These are phyloP conservation scores for Plantago coronopus DNA, from an alignment of 305 asterid species.

Conservation along the genomic window DNA sequence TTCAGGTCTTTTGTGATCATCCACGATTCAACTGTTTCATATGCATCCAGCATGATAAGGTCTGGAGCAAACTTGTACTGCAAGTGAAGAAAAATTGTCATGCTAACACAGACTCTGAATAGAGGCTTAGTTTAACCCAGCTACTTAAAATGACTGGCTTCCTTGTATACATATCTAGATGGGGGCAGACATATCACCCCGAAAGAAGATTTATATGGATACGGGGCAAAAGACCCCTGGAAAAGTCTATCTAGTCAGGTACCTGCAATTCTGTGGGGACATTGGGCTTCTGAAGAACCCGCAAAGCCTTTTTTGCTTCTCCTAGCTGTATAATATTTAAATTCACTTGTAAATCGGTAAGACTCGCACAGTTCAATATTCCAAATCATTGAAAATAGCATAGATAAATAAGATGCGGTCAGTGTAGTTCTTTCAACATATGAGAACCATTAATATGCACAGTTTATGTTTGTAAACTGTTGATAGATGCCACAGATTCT, in stretches of 20 bases:
- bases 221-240: constrained; percentile 9
- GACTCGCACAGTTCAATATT: constrained; percentile 7
- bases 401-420: constrained; percentile 18
- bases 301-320: constrained; percentile 93
- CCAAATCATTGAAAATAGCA: constrained; percentile 13
- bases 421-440: too few relatives aligned
- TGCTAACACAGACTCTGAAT: constrained; percentile 19
- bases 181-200: constrained; percentile 16
- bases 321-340: constrained; percentile 58
- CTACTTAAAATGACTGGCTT: not conserved
- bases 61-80: constrained; percentile 99
- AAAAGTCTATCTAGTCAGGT: constrained; percentile 22
- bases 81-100: constrained; percentile 30
- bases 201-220: not conserved
- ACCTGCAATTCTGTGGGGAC: constrained; percentile 91
- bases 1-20: constrained; percentile 82
- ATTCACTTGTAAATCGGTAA: constrained; percentile 13
- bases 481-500: constrained; percentile 1
- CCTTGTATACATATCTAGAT: not conserved
- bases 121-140: constrained; percentile 10
- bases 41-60: constrained; percentile 96
- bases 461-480: too few relatives aligned
- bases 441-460: too few relatives aligned
- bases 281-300: constrained; percentile 93
- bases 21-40: constrained; percentile 99